Evolutionary conservation across 768 basidiomycete species (phyloP), one percentile per base, ranked within the genome.

Genomic region (Scleroderma bovista): DNA sequence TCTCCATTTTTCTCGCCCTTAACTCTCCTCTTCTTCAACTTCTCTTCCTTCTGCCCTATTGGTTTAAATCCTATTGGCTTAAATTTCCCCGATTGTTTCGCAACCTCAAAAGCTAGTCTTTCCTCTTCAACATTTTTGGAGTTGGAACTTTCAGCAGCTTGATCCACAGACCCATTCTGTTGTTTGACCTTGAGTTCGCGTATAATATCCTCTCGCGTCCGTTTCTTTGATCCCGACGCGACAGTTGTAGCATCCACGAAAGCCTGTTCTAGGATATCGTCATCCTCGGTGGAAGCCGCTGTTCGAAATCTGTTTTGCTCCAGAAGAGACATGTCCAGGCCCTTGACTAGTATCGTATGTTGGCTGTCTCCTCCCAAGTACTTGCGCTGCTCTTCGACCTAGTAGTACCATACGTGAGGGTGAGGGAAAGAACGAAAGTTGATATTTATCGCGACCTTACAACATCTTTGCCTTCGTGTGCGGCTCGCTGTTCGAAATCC

Each of bases 331-430:
- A 86, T 76, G 62, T 97, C 94, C 41, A 97, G 81, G 23, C 91
- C 91, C 61, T 93, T 95, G 37, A 93, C 89, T 11, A 93, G 79
- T 50, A 93, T 78, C 11, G 89, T 83, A 63, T 94, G 92, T 51
- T 87, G 77, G 37, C 83, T 80, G 63, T 95, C 90, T 33, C 91
- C 89, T 16, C 91, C 91, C 6, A 93, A 78, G 63, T 88, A 89
- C 50, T 73, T 75, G 32, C 92, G 75, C 60, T 90, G 79, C 47
- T 81, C 76, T 48, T 89, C 88, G 16, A 90, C 72, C 86, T 89
- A 54, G 39, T 17, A 37, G 11, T 41, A 7, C 32, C n/a, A n/a
- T n/a, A n/a, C n/a, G n/a, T n/a, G n/a, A 36, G 12, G 44, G n/a
- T 52, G 46, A 40, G 47, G 37, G 47, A 41, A 26, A 31, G 44